A percentile compares a stretch with the other conserved stretches of the same genome.
Conservation (phyloP, 768 basidiomycete genomes). For the Solioccasus polychromus region DNA sequence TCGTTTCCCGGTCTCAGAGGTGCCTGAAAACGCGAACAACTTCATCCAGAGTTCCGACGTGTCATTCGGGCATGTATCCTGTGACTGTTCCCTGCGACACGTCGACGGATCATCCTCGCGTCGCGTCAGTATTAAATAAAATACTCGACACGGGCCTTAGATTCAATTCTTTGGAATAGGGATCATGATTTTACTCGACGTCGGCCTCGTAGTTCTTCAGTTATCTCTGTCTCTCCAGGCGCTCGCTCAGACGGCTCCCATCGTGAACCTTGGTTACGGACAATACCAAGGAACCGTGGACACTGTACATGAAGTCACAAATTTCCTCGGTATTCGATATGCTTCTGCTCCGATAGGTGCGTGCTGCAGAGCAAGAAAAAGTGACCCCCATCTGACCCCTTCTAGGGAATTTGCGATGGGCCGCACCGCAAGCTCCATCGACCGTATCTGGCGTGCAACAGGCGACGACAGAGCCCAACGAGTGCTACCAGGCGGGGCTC, state of each 20-base stretch:
- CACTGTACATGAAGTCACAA: constrained; percentile 14
- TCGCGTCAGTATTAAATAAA: not conserved
- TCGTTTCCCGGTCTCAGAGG: too few relatives aligned
- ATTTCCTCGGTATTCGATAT: constrained; percentile 29
- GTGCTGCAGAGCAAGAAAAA: not conserved
- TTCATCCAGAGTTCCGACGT: too few relatives aligned
- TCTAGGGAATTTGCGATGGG: constrained; percentile 26
- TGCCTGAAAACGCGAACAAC: too few relatives aligned
- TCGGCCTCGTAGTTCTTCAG: not conserved
- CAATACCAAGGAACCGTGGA: constrained; percentile 26
- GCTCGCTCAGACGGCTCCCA: constrained; percentile 4
- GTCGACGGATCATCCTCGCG: not conserved
- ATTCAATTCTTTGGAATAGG: not conserved
- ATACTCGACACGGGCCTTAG: not conserved
- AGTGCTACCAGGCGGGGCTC: constrained; percentile 29
- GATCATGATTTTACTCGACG: constrained; percentile 1
- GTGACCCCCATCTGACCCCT: not conserved
- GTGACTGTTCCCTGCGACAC: not conserved
- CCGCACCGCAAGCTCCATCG: constrained; percentile 26
- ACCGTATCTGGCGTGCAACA: constrained; percentile 21
- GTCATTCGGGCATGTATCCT: not conserved
- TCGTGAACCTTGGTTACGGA: constrained; percentile 27
- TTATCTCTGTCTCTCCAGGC: constrained; percentile 5
- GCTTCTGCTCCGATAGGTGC: constrained; percentile 25
- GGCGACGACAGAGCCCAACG: constrained; percentile 23